phyloP scores from a whole-genome alignment of 75 land plant species.

The Picea glauca region DNA sequence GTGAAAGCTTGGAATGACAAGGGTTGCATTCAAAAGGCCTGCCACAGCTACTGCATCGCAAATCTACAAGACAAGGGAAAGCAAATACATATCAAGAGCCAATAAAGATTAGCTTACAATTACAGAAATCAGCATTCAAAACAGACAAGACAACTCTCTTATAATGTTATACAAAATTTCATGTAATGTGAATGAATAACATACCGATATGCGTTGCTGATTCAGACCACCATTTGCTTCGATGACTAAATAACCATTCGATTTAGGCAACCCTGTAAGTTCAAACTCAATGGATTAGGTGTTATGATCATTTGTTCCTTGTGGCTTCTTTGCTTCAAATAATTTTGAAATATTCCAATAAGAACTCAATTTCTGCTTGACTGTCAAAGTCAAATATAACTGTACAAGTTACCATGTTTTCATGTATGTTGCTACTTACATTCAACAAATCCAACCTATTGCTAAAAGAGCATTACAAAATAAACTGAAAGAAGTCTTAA shows the following conservation, averaged over 20 bases:
- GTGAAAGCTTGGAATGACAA: constrained; percentile 77
- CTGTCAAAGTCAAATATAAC: background rate
- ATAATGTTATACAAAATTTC: background rate
- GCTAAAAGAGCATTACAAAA: background rate
- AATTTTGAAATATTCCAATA: background rate
- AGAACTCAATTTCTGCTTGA: background rate
- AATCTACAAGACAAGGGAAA: constrained; percentile 47
- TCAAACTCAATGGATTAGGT: background rate
- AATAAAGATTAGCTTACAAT: background rate
- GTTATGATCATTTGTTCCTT: background rate
- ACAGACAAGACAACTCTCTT: background rate
- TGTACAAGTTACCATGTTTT: background rate
- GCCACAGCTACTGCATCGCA: constrained; percentile 97
- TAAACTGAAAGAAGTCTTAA: background rate
- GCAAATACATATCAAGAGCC: background rate
- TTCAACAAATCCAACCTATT: background rate
- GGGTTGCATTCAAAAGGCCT: constrained; percentile 72
- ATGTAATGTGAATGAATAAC: constrained; percentile 3
- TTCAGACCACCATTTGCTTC: constrained; percentile 94
- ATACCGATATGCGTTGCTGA: constrained; percentile 82
- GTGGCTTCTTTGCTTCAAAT: background rate
- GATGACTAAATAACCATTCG: constrained; percentile 61
- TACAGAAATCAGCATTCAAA: background rate
- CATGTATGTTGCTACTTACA: background rate
- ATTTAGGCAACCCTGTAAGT: constrained; percentile 40